Evolutionary conservation across 2,329 filamentous ascomycete genomes (phyloP).

Genomic region (Plectosphaerella cucumerina): DNA sequence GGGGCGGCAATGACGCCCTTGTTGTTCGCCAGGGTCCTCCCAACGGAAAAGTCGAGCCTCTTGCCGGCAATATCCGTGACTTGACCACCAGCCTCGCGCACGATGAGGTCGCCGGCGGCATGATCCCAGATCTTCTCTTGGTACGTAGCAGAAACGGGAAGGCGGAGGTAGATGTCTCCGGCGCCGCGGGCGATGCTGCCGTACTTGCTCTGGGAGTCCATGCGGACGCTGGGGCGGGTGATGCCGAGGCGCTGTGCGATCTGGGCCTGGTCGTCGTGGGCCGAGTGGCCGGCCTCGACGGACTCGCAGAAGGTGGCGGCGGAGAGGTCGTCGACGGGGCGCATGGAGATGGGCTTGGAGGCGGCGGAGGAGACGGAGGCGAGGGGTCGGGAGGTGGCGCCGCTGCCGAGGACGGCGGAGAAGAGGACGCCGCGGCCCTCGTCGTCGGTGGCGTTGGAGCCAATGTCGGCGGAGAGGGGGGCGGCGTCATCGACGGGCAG

Average conservation of each 20-base stretch:
- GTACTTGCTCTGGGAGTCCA: slow-evolving; percentile 99
- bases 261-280: slow-evolving; percentile 79
- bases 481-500: slow-evolving; percentile 80
- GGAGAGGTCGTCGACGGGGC: slow-evolving; percentile 65
- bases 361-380: slow-evolving; percentile 45
- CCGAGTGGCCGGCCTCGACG: slow-evolving; percentile 88
- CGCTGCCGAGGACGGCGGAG: slow-evolving; percentile 73
- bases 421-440: slow-evolving; percentile 83
- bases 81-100: slow-evolving; percentile 86
- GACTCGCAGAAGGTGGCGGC: slow-evolving; percentile 94
- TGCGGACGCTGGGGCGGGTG: slow-evolving; percentile 81
- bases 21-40: slow-evolving; percentile 82
- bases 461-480: slow-evolving; percentile 66
- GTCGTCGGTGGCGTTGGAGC: slow-evolving; percentile 68
- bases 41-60: slow-evolving; percentile 78
- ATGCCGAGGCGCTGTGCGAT: slow-evolving; percentile 86
- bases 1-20: slow-evolving; percentile 93
- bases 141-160: slow-evolving; percentile 83
- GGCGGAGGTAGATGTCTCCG: slow-evolving; percentile 87
- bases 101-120: slow-evolving; percentile 89
- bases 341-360: slow-evolving; percentile 72
- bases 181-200: slow-evolving; percentile 90
- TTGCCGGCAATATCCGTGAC: slow-evolving; percentile 88
- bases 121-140: slow-evolving; percentile 99
- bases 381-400: slow-evolving; percentile 76